Percentiles rank a stretch among this genome's conserved stretches.
Evolutionary conservation across 495 filamentous ascomycete species (phyloP).

Genomic region (Aspergillus sclerotioniger): DNA sequence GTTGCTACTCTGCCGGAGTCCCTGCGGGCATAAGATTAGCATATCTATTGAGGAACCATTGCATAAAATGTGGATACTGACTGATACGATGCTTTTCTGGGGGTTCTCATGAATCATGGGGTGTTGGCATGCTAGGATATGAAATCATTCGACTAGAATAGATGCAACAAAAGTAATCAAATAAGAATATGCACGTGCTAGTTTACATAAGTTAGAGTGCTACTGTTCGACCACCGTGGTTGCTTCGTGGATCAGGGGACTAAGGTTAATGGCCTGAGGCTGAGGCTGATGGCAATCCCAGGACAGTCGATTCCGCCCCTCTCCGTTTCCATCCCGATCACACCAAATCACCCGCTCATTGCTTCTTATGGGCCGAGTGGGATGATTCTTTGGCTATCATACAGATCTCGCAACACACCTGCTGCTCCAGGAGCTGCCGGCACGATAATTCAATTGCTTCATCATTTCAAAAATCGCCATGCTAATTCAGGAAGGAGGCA

Average conservation of each 20-base stretch:
- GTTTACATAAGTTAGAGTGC: too few species aligned
- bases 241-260: not conserved
- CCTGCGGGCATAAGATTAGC: not conserved
- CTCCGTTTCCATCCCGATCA: not conserved
- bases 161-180: not conserved
- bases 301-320: not conserved
- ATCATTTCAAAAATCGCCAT: not conserved
- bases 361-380: not conserved
- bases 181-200: not conserved
- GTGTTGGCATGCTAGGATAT: not conserved
- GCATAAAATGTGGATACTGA: not conserved
- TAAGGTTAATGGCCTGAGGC: slow-evolving; percentile 5
- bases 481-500: slow-evolving; percentile 1
- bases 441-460: not conserved
- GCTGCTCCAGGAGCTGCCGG: not conserved
- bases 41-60: not conserved
- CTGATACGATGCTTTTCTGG: slow-evolving; percentile 2
- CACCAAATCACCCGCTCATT: not conserved
- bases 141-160: not conserved
- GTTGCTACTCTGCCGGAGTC: slow-evolving; percentile 64
- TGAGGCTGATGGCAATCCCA: not conserved
- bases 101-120: not conserved
- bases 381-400: not conserved
- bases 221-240: too few species aligned
- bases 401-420: not conserved